Evolutionary conservation across 2,329 filamentous ascomycete species (phyloP).

Genomic region (Sporothrix variecibatus): DNA sequence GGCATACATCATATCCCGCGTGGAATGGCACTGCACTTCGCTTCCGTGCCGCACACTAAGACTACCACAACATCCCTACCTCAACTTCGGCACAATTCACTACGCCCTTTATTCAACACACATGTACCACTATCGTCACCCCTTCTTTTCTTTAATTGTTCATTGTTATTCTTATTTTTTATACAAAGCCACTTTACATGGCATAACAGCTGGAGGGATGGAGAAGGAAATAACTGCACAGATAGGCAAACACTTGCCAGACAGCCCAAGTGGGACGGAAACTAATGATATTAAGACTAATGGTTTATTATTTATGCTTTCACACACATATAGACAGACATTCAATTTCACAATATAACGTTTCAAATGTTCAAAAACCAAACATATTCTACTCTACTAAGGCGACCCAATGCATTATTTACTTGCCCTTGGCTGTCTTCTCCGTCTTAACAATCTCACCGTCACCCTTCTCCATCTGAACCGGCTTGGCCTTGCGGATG

Average conservation of each 20-base stretch:
- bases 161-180: neutral
- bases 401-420: neutral
- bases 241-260: neutral
- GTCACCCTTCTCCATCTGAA: neutral
- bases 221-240: neutral
- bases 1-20: slow-evolving; percentile 49
- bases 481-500: slow-evolving; percentile 20
- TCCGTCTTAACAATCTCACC: neutral
- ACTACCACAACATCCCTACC: neutral
- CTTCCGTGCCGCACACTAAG: slow-evolving; percentile 15
- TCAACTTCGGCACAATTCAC: neutral
- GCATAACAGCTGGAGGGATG: neutral
- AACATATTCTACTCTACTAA: neutral
- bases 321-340: neutral
- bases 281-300: slow-evolving; percentile 4
- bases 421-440: neutral
- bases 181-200: neutral
- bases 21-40: slow-evolving; percentile 45
- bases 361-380: neutral
- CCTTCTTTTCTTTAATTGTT: neutral
- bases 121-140: neutral
- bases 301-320: slow-evolving; percentile 4
- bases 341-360: neutral
- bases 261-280: too few relatives aligned
- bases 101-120: neutral